Percentiles rank a stretch among this genome's conserved stretches.
Evolutionary conservation across 1,284 basidiomycete genomes (phyloP).

Genomic region (Marasmius sp.): DNA sequence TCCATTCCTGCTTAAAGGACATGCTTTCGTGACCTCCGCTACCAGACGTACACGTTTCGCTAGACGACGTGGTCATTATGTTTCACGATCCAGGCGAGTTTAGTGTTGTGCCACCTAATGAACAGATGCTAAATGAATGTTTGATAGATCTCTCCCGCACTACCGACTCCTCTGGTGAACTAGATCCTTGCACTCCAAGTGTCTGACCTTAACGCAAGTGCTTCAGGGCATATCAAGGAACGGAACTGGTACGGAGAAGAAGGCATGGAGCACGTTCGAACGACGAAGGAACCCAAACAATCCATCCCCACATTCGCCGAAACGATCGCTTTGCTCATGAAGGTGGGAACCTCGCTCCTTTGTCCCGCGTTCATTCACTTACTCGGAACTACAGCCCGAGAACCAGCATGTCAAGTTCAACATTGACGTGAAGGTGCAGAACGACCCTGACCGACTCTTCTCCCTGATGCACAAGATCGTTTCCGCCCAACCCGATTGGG

Average conservation of each 20-base stretch:
- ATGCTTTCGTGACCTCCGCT: slow-evolving; percentile 45
- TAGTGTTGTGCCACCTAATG: slow-evolving; percentile 7
- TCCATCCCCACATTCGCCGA: slow-evolving; percentile 87
- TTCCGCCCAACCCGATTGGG: slow-evolving; percentile 71
- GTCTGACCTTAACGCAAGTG: background rate
- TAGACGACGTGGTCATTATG: slow-evolving; percentile 90
- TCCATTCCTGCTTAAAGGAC: slow-evolving; percentile 22
- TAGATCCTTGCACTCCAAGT: slow-evolving; percentile 3
- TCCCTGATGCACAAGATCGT: slow-evolving; percentile 80
- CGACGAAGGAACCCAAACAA: slow-evolving; percentile 80
- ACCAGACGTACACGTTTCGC: slow-evolving; percentile 94
- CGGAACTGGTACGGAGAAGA: slow-evolving; percentile 70
- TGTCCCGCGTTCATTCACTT: slow-evolving; percentile 4
- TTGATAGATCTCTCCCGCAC: slow-evolving; percentile 62
- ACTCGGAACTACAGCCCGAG: slow-evolving; percentile 56
- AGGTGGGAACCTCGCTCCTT: slow-evolving; percentile 39
- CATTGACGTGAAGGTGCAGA: slow-evolving; percentile 93
- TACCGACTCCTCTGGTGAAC: slow-evolving; percentile 62
- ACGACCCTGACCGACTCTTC: slow-evolving; percentile 88
- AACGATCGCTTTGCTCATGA: slow-evolving; percentile 81
- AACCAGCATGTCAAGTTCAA: slow-evolving; percentile 87
- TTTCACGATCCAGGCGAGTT: slow-evolving; percentile 88
- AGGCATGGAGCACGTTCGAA: slow-evolving; percentile 84
- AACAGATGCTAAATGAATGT: slow-evolving; percentile 3
- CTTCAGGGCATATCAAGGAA: slow-evolving; percentile 65